These are phyloP conservation scores for Chenopodium quinoa DNA, from an alignment of 148 eudicot species.

Conservation along the genomic window DNA sequence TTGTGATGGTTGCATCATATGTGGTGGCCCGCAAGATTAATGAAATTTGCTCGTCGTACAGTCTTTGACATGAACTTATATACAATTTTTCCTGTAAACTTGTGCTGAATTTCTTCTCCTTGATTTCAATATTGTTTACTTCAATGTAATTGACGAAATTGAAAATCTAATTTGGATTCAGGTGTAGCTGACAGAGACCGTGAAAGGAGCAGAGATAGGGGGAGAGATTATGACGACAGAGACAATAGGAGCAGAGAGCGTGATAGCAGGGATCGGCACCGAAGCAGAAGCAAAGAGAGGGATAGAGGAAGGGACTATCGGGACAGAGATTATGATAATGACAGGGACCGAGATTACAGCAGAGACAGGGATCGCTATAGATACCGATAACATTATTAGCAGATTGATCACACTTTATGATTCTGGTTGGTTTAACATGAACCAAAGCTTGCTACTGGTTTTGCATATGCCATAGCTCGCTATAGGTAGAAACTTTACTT, in stretches of 20 bases:
- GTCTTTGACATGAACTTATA: neutral
- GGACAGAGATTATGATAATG: slow-evolving; percentile 43
- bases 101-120: neutral
- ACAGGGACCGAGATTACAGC: slow-evolving; percentile 52
- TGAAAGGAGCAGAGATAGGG: slow-evolving; percentile 44
- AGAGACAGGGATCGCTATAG: slow-evolving; percentile 65
- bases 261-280: slow-evolving; percentile 24
- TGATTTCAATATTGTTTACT: neutral
- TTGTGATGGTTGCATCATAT: neutral
- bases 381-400: slow-evolving; percentile 30
- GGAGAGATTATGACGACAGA: slow-evolving; percentile 45
- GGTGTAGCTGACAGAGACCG: slow-evolving; percentile 63
- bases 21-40: neutral
- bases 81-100: neutral
- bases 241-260: slow-evolving; percentile 36
- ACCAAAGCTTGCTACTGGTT: neutral
- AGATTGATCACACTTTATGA: slow-evolving; percentile 3
- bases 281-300: slow-evolving; percentile 54
- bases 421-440: slow-evolving; percentile 10
- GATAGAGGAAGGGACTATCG: slow-evolving; percentile 55
- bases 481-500: neutral
- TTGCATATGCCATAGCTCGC: slow-evolving; percentile 12
- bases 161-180: slow-evolving; percentile 14
- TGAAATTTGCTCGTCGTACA: too few relatives aligned
- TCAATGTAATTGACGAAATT: neutral